Conservation (phyloP, 768 basidiomycete species). For the Daedaleopsis nitida region DNA sequence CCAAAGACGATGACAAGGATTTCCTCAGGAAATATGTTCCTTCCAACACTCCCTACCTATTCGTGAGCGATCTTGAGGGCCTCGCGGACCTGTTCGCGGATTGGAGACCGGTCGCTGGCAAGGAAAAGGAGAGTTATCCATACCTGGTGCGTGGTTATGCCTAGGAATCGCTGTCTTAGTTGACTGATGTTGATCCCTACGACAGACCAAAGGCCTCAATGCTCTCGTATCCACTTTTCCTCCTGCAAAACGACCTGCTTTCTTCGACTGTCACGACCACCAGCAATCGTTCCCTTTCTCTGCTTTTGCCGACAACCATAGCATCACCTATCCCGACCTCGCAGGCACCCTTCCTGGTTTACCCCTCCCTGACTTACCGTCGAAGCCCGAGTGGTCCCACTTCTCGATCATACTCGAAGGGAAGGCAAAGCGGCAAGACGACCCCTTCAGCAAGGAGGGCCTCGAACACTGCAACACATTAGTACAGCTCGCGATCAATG, state of each 20-base stretch:
- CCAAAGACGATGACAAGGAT: too few relatives aligned
- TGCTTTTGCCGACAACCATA: not conserved
- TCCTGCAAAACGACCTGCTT: not conserved
- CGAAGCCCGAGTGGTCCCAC: not conserved
- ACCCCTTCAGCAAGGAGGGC: not conserved
- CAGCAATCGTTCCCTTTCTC: not conserved
- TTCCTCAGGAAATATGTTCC: not conserved
- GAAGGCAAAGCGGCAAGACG: not conserved
- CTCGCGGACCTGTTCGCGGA: not conserved
- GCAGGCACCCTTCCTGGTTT: not conserved
- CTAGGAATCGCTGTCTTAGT: not conserved
- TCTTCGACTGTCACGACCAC: not conserved
- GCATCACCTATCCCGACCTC: not conserved
- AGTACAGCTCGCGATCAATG: slow-evolving; percentile 4
- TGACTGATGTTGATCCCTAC: not conserved
- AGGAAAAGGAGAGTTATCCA: not conserved
- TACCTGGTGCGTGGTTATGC: not conserved
- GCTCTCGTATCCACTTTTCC: not conserved
- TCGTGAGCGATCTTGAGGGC: not conserved
- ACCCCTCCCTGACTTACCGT: not conserved
- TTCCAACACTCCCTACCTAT: not conserved
- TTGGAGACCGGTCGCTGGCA: not conserved
- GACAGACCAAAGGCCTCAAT: not conserved
- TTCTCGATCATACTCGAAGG: not conserved
- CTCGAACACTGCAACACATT: not conserved